Evolutionary conservation across 257 asterid species (phyloP), one percentile per base, ranked within the genome.

Genomic region (Jacaranda copaia): DNA sequence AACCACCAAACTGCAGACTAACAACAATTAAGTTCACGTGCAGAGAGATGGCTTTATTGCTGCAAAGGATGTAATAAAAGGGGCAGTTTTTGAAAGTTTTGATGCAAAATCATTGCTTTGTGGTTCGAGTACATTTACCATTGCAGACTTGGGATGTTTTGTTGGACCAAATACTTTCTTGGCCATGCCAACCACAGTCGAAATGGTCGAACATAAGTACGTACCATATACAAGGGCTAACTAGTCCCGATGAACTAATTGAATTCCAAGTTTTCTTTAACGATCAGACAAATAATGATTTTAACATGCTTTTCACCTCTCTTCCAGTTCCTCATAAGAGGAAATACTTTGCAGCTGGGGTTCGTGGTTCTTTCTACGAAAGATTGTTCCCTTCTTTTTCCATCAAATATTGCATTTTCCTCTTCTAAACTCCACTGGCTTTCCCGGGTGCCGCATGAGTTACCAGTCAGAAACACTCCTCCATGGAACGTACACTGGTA

Each of bases 61-160:
- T 0, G 81, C 78, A 2, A 63, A 72, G 48, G 64, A 71, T 0
- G 56, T 38, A 0, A 70, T 81, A 6, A 70, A 64, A 70, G 78
- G 76, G 63, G 78, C 80, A 5, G 59, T 81, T 0, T 39, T 32
- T 0, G 55, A 70, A 19, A 36, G 3, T 8, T 67, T 81, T 13
- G 79, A 76, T 45, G 2, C 70, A 32, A 15, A 40, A 45, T 35
- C 60, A 14, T 9, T 74, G 39, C 40, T 63, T 14, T 40, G 38
- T 5, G 9, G 13, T 16, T 49, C 68, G 8, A 60, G 20, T 8
- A 77, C 73, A 1, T 79, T 88, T 49, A 71, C 48, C 7, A 58
- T 88, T 2, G 86, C 86, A 3, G 89, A 88, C 78, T 80, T 82
- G 35, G 92, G 92, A 4, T 88, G 92, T 48, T 86, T 89, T 0